Conservation (phyloP, 306 rosid species). For the Comarum palustre region DNA sequence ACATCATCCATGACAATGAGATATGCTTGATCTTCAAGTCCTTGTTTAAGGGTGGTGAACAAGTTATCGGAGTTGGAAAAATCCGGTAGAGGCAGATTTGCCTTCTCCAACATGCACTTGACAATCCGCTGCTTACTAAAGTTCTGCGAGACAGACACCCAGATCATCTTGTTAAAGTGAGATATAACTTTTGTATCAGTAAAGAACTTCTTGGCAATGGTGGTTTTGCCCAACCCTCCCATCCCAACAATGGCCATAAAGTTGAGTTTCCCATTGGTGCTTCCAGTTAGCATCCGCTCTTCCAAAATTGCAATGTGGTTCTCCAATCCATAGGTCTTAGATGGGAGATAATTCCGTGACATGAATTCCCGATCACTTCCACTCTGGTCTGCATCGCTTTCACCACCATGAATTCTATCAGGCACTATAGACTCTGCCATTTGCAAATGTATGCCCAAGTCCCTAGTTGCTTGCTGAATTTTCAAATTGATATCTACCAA, state of each 20-base stretch:
- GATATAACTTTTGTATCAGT: neutral
- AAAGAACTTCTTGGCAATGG: conserved; percentile 2
- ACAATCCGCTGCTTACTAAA: neutral
- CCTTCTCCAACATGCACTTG: neutral
- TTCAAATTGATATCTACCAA: neutral
- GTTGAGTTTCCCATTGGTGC: neutral
- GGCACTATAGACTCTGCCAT: neutral
- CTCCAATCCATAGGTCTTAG: conserved; percentile 8
- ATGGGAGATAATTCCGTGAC: neutral
- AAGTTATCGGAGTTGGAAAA: neutral
- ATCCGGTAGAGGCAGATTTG: neutral
- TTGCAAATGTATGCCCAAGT: neutral
- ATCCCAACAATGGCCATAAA: conserved; percentile 8
- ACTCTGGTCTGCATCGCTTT: neutral
- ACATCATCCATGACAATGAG: conserved; percentile 24
- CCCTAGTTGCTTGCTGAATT: neutral
- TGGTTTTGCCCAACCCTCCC: neutral
- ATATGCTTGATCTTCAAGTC: neutral
- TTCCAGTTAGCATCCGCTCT: conserved; percentile 2
- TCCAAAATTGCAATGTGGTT: neutral
- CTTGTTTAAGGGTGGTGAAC: neutral
- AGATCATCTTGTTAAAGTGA: conserved; percentile 4
- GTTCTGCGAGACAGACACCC: neutral
- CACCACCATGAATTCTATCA: neutral
- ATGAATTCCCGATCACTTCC: neutral